phyloP scores from a whole-genome alignment of 2,329 filamentous ascomycete species.

The Madurella mycetomatis region DNA sequence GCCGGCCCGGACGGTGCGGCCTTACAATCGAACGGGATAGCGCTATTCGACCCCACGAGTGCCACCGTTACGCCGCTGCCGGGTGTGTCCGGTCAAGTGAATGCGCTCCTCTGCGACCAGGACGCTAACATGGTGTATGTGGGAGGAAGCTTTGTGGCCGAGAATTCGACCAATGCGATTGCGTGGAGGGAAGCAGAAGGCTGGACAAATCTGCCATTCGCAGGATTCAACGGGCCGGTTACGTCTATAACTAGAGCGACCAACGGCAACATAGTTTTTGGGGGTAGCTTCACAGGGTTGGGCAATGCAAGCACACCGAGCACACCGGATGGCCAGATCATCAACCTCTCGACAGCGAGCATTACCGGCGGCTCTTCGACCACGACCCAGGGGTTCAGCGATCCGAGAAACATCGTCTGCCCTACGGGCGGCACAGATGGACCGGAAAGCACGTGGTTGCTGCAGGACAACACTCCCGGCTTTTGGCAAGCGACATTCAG shows the following conservation, averaged over 20 bases:
- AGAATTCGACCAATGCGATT: slow-evolving; percentile 84
- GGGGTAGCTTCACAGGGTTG: slow-evolving; percentile 81
- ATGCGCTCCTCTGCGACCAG: slow-evolving; percentile 76
- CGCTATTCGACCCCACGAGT: slow-evolving; percentile 72
- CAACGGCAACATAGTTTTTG: slow-evolving; percentile 86
- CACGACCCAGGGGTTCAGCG: slow-evolving; percentile 59
- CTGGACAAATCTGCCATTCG: slow-evolving; percentile 82
- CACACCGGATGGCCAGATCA: slow-evolving; percentile 66
- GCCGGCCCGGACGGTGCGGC: slow-evolving; percentile 43
- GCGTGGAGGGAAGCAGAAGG: slow-evolving; percentile 65
- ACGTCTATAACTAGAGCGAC: slow-evolving; percentile 75
- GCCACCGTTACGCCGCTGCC: slow-evolving; percentile 66
- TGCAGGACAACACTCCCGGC: slow-evolving; percentile 69
- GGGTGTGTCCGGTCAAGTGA: slow-evolving; percentile 81
- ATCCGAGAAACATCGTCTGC: slow-evolving; percentile 81
- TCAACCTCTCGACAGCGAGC: slow-evolving; percentile 78
- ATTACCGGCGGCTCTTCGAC: slow-evolving; percentile 64
- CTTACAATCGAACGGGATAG: slow-evolving; percentile 70
- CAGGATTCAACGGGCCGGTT: slow-evolving; percentile 91
- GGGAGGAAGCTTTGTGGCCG: slow-evolving; percentile 76
- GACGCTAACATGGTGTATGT: slow-evolving; percentile 78
- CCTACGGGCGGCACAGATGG: slow-evolving; percentile 63
- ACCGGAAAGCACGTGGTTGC: slow-evolving; percentile 75
- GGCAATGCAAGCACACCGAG: slow-evolving; percentile 71
- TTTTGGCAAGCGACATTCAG: slow-evolving; percentile 79